Evolutionary conservation across 2,329 filamentous ascomycete species (phyloP), one percentile per base, ranked within the genome.

Genomic region (Curvularia spicifera): DNA sequence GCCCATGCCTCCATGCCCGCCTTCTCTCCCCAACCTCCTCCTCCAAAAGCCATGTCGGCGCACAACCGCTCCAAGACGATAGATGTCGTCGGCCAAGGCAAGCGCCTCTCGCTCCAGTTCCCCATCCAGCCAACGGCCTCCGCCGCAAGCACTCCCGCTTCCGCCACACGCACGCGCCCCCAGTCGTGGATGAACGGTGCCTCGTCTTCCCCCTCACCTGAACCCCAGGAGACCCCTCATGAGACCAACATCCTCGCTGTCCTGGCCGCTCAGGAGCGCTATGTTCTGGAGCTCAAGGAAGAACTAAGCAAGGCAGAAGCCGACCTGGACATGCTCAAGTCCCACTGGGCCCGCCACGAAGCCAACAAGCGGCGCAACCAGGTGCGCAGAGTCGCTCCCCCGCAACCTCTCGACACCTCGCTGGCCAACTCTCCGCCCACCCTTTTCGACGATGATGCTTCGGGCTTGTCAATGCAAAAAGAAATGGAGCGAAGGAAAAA

Each of bases 211-310:
- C 64, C 64, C 8, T 71, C 75, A 10, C 67, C 71, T 8, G 73
- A 74, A 8, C 51, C 58, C 15, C 45, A 46, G 45, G 62, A 28
- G 39, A 63, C 33, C 53, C 66, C 42, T 56, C 66, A 73, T 33
- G 74, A 77, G 54, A 69, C 66, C 45, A 78, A 75, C 61, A 91
- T 97, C 70, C 88, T 99, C 65, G 93, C 92, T 60, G 90, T 93
- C 56, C 90, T 99, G 69, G 95, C 95, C 44, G 89, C 91, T 13
- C 93, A 98, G 78, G 95, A 99, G 79, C 85, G 95, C 56, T 88
- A 87, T 65, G 94, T 99, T 1, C 80, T 99, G 56, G 95, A 98
- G 78, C 81, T 99, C 51, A 90, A 89, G 59, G 95, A 99, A 76
- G 94, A 98, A 76, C 82, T 99, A n/a, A 80, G 82, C 24, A 89